A percentile compares a stretch with the other conserved stretches of the same genome.
Conservation (phyloP, 441 rosid species). For the Corymbia calophylla region DNA sequence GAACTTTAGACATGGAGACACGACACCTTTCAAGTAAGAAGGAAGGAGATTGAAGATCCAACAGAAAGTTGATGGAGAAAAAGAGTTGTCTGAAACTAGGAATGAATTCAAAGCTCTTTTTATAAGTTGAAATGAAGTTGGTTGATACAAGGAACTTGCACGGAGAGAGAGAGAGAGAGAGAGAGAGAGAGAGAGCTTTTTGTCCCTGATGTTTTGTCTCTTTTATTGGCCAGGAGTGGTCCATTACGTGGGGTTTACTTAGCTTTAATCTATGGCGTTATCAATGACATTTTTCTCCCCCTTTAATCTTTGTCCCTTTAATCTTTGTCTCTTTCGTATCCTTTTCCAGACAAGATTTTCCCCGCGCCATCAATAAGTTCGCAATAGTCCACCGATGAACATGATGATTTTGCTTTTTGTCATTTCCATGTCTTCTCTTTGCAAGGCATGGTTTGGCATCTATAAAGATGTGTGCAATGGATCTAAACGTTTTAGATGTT, state of each 20-base stretch:
- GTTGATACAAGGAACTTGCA: neutral
- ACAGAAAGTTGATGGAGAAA: neutral
- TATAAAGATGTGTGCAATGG: neutral
- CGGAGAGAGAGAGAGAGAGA: neutral
- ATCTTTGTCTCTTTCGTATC: neutral
- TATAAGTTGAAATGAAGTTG: neutral
- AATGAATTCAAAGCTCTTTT: neutral
- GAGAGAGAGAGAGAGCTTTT: neutral
- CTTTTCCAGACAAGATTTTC: neutral
- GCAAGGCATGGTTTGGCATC: neutral
- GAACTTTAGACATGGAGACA: slow-evolving; percentile 28
- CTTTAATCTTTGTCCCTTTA: neutral
- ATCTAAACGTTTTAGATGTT: neutral
- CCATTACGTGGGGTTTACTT: neutral
- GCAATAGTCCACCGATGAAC: neutral
- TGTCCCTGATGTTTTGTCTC: slow-evolving; percentile 4
- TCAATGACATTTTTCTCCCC: neutral
- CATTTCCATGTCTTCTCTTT: neutral
- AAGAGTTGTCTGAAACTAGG: neutral
- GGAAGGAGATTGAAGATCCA: neutral
- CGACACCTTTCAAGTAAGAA: neutral
- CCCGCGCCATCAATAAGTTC: neutral
- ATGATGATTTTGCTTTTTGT: neutral
- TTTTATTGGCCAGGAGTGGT: slow-evolving; percentile 11
- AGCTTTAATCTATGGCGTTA: neutral